Conservation (phyloP, 2,329 filamentous ascomycete genomes). For the Aspergillus novoparasiticus region DNA sequence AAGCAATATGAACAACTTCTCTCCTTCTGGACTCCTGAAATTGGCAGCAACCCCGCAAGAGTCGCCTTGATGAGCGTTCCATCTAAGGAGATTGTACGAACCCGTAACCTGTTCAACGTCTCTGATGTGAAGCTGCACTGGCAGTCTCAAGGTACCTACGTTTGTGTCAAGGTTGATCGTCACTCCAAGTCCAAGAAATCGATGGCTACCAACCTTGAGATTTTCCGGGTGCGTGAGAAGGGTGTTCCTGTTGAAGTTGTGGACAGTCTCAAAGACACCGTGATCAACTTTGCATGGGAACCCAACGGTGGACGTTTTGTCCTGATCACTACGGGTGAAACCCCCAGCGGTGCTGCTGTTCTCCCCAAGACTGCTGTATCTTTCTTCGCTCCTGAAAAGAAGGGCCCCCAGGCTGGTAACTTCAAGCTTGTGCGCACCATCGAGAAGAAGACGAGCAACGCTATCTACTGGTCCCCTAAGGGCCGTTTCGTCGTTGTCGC, state of each 20-base stretch:
- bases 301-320: slow-evolving; percentile 97
- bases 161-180: slow-evolving; percentile 97
- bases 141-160: slow-evolving; percentile 91
- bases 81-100: slow-evolving; percentile 89
- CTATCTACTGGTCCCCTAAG: slow-evolving; percentile 97
- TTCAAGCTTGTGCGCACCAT: slow-evolving; percentile 95
- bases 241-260: slow-evolving; percentile 97
- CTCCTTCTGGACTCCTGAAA: slow-evolving; percentile 98
- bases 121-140: slow-evolving; percentile 97
- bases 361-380: slow-evolving; percentile 91
- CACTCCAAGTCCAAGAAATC: slow-evolving; percentile 99
- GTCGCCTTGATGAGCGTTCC: slow-evolving; percentile 96
- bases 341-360: slow-evolving; percentile 74
- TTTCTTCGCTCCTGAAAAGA: slow-evolving; percentile 98
- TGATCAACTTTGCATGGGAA: slow-evolving; percentile 99
- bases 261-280: slow-evolving; percentile 95
- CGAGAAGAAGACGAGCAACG: slow-evolving; percentile 99
- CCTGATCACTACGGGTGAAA: slow-evolving; percentile 91
- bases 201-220: slow-evolving; percentile 93
- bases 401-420: slow-evolving; percentile 79
- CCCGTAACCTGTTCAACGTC: slow-evolving; percentile 96
- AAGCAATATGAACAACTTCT: slow-evolving; percentile 95
- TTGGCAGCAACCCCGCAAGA: slow-evolving; percentile 96
- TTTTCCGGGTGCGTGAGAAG: slow-evolving; percentile 97
- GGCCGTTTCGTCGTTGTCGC: slow-evolving; percentile 94